Base-by-base conservation (phyloP, 768 basidiomycete species). In the Hypholoma sublateritium region DNA sequence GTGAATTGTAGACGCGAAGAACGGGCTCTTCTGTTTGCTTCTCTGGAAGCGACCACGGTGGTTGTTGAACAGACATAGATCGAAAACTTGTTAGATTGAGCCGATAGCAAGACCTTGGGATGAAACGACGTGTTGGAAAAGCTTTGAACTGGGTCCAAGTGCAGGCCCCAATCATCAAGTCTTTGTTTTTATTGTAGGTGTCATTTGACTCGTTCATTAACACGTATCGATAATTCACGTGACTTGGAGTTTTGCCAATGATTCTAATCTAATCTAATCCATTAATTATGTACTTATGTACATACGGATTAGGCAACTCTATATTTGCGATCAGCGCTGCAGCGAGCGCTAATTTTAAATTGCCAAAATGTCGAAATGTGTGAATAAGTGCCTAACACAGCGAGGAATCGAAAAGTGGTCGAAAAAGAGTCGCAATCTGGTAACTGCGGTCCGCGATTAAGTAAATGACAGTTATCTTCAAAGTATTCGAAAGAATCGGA, bases 1-100 rank as follows among this genome's bases (percentile, higher is more conserved):
- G 76, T 9, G 96, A 95, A 74, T 98, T 99, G 76, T 90, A 96
- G 45, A 98, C 79, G 71, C 85, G 89, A 46, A 95, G 80, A 0
- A 82, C 80, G 5, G 91, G 91, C 61, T 88, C 86, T 45, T 74
- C 69, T 17, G 62, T 53, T 59, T 77, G 73, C 6, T 72, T 68
- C 24, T 65, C 68, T 32, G 80, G 83, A 21, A 74, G 60, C 6
- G 74, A 69, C 91, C 88, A 90, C 3, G 76, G 56, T 7, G 86
- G 85, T 66, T 87, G 87, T 58, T 85, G 82, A 0, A 74, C 67
- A 51, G 85, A 75, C 86, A 89, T 88, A 1, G 19, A 36, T 50
- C 59, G 60, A 44, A 50, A 52, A n/a, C 42, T 56, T 22, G 34
- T 53, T 39, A 32, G 3, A 42, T 53, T 37, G 41, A 12, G 47